Evolutionary conservation across 2,329 filamentous ascomycete genomes (phyloP), one percentile per base, ranked within the genome.

Genomic region (Colletotrichum melonis): DNA sequence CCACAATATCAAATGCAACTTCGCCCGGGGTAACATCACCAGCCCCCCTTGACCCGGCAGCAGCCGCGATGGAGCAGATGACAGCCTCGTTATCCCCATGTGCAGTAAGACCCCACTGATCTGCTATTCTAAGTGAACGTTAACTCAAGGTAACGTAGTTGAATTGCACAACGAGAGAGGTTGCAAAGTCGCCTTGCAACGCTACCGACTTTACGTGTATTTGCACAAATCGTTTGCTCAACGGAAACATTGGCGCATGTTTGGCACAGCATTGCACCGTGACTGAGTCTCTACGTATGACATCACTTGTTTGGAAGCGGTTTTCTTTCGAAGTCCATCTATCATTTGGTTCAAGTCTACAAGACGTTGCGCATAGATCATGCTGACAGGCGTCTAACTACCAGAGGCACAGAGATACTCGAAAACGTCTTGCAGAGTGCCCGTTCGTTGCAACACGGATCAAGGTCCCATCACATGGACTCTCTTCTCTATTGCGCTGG

Each of bases 371-470:
- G n/a, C 7, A 49, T 49, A n/a, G 16, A 49, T 7, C 3, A 49
- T 49, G 8, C 60, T 52, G 11, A 54, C n/a, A 7, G 14, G 6
- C 9, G n/a, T 22, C 19, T 26, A 8, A 54, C 7, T 11, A 24
- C 19, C 22, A 72, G 69, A 72, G 32, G 64, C 65, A 14, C 65
- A 63, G 16, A 72, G 69, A 22, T 72, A 69, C 38, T 54, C 35
- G 1, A 69, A 59, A 32, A 35, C 38, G 6, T 63, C 58, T 6
- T 72, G 69, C 38, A 65, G 69, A 6, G 65, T 38, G 38, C 69
- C 65, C 4, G 11, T 63, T 30, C 52, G 24, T 16, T 28, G 11
- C 5, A 72, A 69, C 58, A 38, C 24, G 1, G 52, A 58, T 3
- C 69, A 72, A 30, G 26, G 28, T 26, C 65, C 69, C 2, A 68